A percentile compares a stretch with the other conserved stretches of the same genome.
Evolutionary conservation across 192 early-diverging fungal genomes (phyloP).

Genomic region (Irineochytrium annulatum): DNA sequence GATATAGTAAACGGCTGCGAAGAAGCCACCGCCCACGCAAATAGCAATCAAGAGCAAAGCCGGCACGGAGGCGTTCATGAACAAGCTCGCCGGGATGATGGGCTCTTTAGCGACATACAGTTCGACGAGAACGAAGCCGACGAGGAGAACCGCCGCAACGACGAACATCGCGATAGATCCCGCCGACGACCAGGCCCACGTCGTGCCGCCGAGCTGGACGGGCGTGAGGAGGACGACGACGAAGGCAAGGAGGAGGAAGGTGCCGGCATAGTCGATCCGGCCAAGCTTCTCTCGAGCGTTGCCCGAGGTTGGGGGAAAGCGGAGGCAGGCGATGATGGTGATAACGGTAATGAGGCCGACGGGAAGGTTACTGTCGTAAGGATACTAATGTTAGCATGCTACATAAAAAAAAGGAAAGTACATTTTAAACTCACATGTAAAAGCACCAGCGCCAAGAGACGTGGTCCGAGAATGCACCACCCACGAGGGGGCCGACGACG

Average conservation of each 20-base stretch:
- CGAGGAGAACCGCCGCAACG: constrained; percentile 38
- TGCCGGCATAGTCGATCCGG: constrained; percentile 68
- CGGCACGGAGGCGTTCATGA: constrained; percentile 46
- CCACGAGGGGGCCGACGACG: constrained; percentile 79
- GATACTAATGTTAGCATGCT: constrained; percentile 29
- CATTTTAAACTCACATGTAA: too few relatives aligned
- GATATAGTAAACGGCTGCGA: constrained; percentile 65
- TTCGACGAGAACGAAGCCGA: constrained; percentile 61
- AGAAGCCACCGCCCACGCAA: constrained; percentile 44
- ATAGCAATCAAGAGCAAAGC: constrained; percentile 34
- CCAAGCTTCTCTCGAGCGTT: constrained; percentile 51
- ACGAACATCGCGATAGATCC: constrained; percentile 57
- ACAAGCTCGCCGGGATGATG: constrained; percentile 65
- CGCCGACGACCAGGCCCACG: constrained; percentile 56
- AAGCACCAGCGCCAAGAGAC: constrained; percentile 44
- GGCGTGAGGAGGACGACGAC: constrained; percentile 66
- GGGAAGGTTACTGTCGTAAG: constrained; percentile 70
- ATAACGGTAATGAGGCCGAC: constrained; percentile 64
- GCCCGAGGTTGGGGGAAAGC: constrained; percentile 53
- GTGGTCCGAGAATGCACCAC: constrained; percentile 76
- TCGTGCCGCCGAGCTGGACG: constrained; percentile 68
- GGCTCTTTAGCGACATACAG: constrained; percentile 61
- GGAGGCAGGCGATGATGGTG: constrained; percentile 54
- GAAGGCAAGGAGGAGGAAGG: constrained; percentile 43
- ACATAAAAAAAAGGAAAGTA: background rate